A percentile compares a stretch with the other conserved stretches of the same genome.
Evolutionary conservation across 148 eudicot genomes (phyloP).

Genomic region (Cornus kousa): DNA sequence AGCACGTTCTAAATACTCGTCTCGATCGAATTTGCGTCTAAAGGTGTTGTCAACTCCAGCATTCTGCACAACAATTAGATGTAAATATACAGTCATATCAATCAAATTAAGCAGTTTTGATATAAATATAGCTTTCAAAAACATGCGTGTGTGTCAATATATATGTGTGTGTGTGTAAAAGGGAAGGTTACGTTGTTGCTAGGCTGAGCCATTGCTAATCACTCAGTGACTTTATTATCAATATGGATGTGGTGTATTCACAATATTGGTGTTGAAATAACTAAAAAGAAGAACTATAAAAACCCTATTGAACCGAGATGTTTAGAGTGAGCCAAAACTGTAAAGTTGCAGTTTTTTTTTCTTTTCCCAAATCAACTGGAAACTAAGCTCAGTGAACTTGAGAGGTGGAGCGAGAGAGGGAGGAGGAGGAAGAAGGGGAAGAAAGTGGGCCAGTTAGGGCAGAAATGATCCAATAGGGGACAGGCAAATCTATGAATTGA

Average conservation of each 20-base stretch:
- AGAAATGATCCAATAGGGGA: not conserved
- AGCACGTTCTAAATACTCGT: slow-evolving; percentile 88
- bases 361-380: not conserved
- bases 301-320: not conserved
- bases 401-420: not conserved
- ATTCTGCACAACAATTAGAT: slow-evolving; percentile 45
- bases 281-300: not conserved
- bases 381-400: not conserved
- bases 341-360: too few relatives aligned
- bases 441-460: not conserved
- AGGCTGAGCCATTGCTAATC: slow-evolving; percentile 42
- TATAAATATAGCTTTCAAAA: not conserved
- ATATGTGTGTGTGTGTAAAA: not conserved
- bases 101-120: too few relatives aligned
- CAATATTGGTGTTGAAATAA: not conserved
- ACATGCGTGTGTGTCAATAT: not conserved
- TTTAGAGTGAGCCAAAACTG: too few relatives aligned
- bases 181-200: slow-evolving; percentile 36
- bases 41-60: slow-evolving; percentile 97
- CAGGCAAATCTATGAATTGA: too few relatives aligned
- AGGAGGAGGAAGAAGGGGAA: not conserved
- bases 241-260: not conserved
- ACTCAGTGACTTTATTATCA: not conserved
- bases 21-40: slow-evolving; percentile 81
- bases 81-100: slow-evolving; percentile 12